Base-by-base conservation (phyloP, 768 basidiomycete species). In the Lanmaoa rubissima region DNA sequence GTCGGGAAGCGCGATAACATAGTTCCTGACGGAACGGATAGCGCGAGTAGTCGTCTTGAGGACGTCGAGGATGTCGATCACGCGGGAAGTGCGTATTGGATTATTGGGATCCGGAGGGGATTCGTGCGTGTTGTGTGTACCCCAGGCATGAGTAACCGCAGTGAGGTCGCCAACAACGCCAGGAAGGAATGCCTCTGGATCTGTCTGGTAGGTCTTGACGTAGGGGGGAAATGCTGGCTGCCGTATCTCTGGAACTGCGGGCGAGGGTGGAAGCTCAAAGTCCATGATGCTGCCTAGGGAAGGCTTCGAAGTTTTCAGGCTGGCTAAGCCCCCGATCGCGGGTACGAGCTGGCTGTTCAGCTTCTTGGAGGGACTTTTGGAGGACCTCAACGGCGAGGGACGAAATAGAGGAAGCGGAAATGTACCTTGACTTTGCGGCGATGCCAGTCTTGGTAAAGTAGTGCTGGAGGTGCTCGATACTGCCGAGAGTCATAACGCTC, bases 391-490 rank as follows among this genome's bases (percentile, higher is more conserved):
- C 48, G 48, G 50, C 24, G 52, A 57, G 34, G 13, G 5, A 16
- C 5, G 36, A 12, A 21, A 17, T 12, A 31, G 46, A 54, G 24
- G 41, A n/a, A 45, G 36, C 14, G 32, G 46, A 51, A n/a, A 64
- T 87, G 75, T 74, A 88, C 92, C 83, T 82, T 73, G 80, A 80
- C 76, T 86, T 84, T 35, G 87, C 79, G 26, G 79, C 80, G 53
- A 94, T 80, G 2, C 92, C 92, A 0, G 90, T 85, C 80, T 94
- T 94, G 9, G 90, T 92, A 66, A 95, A 98, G 69, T 94, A 95
- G 66, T 94, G 88, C 73, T 98, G 95, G 41, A 98, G 81, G 69
- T 97, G 92, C 69, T 96, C 90, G 63, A 98, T 98, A 69, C 92
- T 94, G n/a, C 94, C 94, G 17, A 98, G 75, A 0, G 92, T 85